A percentile compares a stretch with the other conserved stretches of the same genome.
Evolutionary conservation across 1,284 basidiomycete species (phyloP).

Genomic region (Porodaedalea pini): DNA sequence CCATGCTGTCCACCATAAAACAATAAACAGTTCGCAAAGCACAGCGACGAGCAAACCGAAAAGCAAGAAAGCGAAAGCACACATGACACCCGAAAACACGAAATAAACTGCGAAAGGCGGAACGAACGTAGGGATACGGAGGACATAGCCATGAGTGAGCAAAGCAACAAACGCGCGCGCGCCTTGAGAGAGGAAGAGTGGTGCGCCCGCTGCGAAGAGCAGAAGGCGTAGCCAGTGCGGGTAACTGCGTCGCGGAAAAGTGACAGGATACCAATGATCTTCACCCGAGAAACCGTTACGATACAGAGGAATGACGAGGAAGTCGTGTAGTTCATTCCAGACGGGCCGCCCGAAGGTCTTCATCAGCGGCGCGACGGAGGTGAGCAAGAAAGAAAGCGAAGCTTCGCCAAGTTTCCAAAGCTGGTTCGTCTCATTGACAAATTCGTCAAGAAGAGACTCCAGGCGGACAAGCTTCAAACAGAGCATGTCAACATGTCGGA

Average conservation of each 20-base stretch:
- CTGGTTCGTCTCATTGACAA: constrained; percentile 16
- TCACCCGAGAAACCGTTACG: constrained; percentile 79
- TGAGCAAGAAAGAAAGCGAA: constrained; percentile 65
- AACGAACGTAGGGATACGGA: constrained; percentile 17
- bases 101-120: constrained; percentile 15
- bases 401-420: constrained; percentile 53
- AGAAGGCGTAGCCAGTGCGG: constrained; percentile 64
- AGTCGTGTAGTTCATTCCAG: constrained; percentile 70
- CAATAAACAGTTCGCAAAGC: constrained; percentile 18
- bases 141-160: constrained; percentile 25
- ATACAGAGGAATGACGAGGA: constrained; percentile 74
- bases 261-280: constrained; percentile 59
- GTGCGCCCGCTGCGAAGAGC: constrained; percentile 44
- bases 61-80: constrained; percentile 9
- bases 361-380: constrained; percentile 74
- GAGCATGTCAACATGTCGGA: constrained; percentile 5
- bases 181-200: constrained; percentile 52
- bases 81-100: constrained; percentile 16
- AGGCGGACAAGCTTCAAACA: neutral
- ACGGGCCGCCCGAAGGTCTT: constrained; percentile 72
- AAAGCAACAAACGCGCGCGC: constrained; percentile 45
- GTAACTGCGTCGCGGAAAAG: constrained; percentile 57
- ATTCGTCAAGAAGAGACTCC: constrained; percentile 18
- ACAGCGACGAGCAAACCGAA: constrained; percentile 15
- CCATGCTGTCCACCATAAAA: constrained; percentile 21